These are phyloP conservation scores for Leishmania tarentolae DNA, from an alignment of 208 protist genomes.

Conservation along the genomic window DNA sequence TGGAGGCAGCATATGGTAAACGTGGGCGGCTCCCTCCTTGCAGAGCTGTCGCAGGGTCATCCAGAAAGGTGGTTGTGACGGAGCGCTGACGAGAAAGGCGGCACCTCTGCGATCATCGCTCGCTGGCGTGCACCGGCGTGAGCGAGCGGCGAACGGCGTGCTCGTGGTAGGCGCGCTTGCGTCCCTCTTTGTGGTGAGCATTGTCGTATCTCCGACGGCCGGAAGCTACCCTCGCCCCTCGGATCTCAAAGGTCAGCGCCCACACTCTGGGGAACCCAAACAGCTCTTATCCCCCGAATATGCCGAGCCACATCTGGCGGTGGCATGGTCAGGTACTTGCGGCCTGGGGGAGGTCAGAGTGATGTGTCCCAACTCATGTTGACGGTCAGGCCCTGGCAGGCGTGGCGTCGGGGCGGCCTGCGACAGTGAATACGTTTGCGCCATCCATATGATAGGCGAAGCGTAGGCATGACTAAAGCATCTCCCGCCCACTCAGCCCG, in stretches of 20 bases:
- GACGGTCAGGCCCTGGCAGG: too few relatives aligned
- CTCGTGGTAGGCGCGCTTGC: not conserved
- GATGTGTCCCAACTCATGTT: too few relatives aligned
- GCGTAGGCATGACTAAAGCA: too few relatives aligned
- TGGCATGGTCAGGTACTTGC: too few relatives aligned
- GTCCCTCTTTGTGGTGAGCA: not conserved
- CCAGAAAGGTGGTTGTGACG: slow-evolving; percentile 57
- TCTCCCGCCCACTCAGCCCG: too few relatives aligned
- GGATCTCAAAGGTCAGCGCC: not conserved
- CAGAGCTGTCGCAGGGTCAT: slow-evolving; percentile 93
- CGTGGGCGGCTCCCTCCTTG: slow-evolving; percentile 95
- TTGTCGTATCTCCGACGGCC: not conserved
- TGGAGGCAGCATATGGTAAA: slow-evolving; percentile 98
- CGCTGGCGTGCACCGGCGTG: not conserved
- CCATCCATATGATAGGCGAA: too few relatives aligned
- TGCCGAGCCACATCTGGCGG: not conserved
- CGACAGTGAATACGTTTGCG: too few relatives aligned
- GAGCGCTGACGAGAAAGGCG: slow-evolving; percentile 20
- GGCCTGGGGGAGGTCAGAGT: not conserved
- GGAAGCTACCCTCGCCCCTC: too few relatives aligned
- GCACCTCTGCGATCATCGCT: slow-evolving; percentile 15
- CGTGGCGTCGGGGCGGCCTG: too few relatives aligned
- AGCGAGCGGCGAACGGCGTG: not conserved
- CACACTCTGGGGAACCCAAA: not conserved
- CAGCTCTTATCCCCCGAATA: not conserved